phyloP scores from a whole-genome alignment of 345 rosid genomes.

The Gossypium rotundifolium region DNA sequence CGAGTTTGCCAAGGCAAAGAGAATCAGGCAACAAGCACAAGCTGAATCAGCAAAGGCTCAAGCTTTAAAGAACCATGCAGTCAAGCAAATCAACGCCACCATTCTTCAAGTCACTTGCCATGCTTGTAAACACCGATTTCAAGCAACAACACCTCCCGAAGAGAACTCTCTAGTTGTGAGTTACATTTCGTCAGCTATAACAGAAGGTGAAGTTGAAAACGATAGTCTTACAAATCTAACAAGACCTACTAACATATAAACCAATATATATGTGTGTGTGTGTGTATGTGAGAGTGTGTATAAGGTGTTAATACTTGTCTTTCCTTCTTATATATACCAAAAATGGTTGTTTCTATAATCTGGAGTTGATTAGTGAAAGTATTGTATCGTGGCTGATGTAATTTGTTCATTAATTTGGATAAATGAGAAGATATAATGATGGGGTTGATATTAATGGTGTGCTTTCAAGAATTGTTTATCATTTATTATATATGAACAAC shows the following conservation, averaged over 20 bases:
- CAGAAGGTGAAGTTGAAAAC: conserved; percentile 34
- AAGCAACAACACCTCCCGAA: conserved; percentile 27
- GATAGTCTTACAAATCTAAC: conserved; percentile 7
- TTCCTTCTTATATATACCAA: background rate
- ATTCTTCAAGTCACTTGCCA: conserved; percentile 70
- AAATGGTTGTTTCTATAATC: background rate
- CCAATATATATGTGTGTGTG: no score
- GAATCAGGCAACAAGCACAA: conserved; percentile 70
- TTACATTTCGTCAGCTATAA: conserved; percentile 42
- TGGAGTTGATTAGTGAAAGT: background rate
- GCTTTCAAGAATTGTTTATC: background rate
- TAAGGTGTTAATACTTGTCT: background rate
- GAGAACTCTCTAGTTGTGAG: conserved; percentile 48
- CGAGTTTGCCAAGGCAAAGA: conserved; percentile 72
- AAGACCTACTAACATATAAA: conserved; percentile 4
- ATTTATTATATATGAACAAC: background rate
- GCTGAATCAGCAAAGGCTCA: conserved; percentile 65
- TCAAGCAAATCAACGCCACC: conserved; percentile 53
- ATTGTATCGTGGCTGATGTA: conserved; percentile 8
- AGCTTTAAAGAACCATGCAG: conserved; percentile 51
- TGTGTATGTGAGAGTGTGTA: no score
- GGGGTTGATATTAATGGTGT: background rate
- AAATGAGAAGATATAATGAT: background rate
- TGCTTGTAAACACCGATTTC: conserved; percentile 59
- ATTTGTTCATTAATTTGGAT: conserved; percentile 4